Evolutionary conservation across 2,329 filamentous ascomycete species (phyloP).

Genomic region (Periconia sp.): DNA sequence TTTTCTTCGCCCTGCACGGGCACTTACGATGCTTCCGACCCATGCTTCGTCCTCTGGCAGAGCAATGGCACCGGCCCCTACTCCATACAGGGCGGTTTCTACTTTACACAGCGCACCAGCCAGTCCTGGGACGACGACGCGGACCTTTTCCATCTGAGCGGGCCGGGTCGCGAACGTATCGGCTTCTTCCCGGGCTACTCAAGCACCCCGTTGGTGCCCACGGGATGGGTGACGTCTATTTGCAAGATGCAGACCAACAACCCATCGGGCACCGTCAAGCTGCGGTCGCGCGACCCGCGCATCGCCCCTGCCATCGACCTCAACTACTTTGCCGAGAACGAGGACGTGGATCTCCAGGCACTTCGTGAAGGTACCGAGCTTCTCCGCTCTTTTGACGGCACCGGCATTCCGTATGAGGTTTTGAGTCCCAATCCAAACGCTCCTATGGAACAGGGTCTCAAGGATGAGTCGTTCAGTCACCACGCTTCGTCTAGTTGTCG

Average conservation of each 20-base stretch:
- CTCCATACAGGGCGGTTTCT: slow-evolving; percentile 41
- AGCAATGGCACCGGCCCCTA: slow-evolving; percentile 42
- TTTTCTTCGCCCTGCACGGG: slow-evolving; percentile 30
- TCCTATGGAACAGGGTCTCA: slow-evolving; percentile 9
- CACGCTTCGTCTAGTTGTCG: slow-evolving; percentile 58
- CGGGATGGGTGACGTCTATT: slow-evolving; percentile 44
- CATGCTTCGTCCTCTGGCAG: slow-evolving; percentile 46
- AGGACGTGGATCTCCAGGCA: slow-evolving; percentile 2
- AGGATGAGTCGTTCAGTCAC: slow-evolving; percentile 49
- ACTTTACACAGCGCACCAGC: slow-evolving; percentile 31
- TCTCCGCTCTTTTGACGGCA: background rate
- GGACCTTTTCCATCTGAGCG: background rate
- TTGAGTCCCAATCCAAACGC: background rate
- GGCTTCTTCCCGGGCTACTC: slow-evolving; percentile 53
- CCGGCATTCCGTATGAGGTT: background rate
- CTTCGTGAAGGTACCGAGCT: background rate
- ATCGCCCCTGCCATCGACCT: slow-evolving; percentile 58
- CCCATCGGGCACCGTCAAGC: slow-evolving; percentile 58
- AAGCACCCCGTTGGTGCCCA: slow-evolving; percentile 31
- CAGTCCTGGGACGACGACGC: background rate
- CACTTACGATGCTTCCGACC: slow-evolving; percentile 34
- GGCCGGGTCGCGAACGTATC: background rate
- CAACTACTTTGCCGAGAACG: slow-evolving; percentile 5
- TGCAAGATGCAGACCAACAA: slow-evolving; percentile 63
- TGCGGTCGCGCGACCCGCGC: slow-evolving; percentile 61